Percentiles rank a stretch among this genome's conserved stretches.
Conservation (phyloP, 352 stramenopile genomes). For the Phytophthora aleatoria region DNA sequence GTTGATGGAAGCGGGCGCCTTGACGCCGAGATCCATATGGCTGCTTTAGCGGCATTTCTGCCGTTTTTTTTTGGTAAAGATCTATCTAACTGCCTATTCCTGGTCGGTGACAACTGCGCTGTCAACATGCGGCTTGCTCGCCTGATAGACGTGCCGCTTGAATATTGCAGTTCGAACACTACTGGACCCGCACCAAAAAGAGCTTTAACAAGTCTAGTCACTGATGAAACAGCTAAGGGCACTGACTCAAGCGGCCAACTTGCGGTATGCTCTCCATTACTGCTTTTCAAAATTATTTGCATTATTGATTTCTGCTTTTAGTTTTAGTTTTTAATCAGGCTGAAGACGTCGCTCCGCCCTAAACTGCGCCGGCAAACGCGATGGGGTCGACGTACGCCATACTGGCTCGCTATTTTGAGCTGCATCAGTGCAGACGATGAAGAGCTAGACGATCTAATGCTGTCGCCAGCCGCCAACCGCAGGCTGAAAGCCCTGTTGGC, state of each 20-base stretch:
- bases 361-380: background rate
- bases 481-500: background rate
- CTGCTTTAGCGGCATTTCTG: background rate
- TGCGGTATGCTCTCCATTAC: background rate
- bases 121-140: background rate
- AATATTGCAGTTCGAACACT: conserved; percentile 5
- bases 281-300: background rate
- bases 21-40: background rate
- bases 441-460: background rate
- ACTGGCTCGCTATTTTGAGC: background rate
- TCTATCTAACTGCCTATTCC: background rate
- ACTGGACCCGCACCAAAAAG: conserved; percentile 5
- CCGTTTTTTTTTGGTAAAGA: conserved; percentile 7
- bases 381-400: background rate
- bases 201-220: no score
- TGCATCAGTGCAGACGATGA: background rate
- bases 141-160: background rate
- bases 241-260: no score
- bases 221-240: no score
- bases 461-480: background rate
- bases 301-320: background rate
- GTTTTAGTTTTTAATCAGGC: background rate
- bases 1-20: background rate
- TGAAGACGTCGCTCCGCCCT: background rate
- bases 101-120: conserved; percentile 9